Conservation (phyloP, 1,284 basidiomycete genomes). For the Heliocybe sulcata region DNA sequence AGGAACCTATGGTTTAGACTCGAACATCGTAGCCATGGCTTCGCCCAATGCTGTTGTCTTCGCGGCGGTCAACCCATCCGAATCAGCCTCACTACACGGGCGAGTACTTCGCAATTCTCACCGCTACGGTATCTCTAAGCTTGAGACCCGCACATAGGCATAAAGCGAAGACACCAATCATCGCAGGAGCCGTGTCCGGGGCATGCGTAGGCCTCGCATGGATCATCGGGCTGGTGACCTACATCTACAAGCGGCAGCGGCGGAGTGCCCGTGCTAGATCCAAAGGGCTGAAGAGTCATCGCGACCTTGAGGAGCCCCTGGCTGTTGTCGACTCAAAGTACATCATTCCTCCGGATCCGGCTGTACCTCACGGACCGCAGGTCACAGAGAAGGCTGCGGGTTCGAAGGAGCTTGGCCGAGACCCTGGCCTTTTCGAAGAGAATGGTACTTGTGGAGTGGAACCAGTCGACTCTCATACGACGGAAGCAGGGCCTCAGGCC, state of each 20-base stretch:
- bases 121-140: not conserved
- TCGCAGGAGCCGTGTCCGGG: conserved; percentile 56
- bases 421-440: no score
- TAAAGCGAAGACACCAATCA: conserved; percentile 52
- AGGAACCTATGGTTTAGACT: not conserved
- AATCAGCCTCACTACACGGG: conserved; percentile 25
- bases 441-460: no score
- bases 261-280: conserved; percentile 20
- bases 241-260: conserved; percentile 25
- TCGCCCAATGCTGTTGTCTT: not conserved
- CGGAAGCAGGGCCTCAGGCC: no score
- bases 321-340: conserved; percentile 32
- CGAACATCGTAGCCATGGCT: not conserved
- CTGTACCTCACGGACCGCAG: conserved; percentile 37
- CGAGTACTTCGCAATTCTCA: conserved; percentile 11
- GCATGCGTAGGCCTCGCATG: conserved; percentile 44
- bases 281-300: conserved; percentile 19
- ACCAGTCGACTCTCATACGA: no score
- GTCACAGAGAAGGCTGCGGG: no score
- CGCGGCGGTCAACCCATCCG: conserved; percentile 12
- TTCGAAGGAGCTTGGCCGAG: no score
- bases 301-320: conserved; percentile 22
- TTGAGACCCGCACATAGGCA: conserved; percentile 25
- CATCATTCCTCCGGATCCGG: conserved; percentile 62
- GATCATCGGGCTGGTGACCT: conserved; percentile 28